These are phyloP conservation scores for Xylaria sp. DNA, from an alignment of 2,329 filamentous ascomycete genomes.

Conservation along the genomic window DNA sequence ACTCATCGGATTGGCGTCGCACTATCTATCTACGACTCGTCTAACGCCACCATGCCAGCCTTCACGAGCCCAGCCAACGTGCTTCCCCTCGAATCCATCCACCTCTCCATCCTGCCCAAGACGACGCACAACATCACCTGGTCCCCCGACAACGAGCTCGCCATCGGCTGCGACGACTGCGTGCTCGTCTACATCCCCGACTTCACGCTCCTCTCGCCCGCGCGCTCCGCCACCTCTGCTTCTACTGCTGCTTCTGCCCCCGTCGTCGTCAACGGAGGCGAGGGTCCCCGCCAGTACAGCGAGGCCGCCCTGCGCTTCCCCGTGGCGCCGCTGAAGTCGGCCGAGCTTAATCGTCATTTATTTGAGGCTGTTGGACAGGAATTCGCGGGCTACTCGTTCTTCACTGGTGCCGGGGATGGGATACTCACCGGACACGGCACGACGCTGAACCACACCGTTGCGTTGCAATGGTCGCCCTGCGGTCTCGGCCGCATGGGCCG, in stretches of 20 bases:
- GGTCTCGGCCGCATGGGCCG: conserved; percentile 66
- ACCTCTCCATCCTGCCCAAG: conserved; percentile 57
- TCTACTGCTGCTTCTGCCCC: too few relatives aligned
- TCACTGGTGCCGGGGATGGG: conserved; percentile 58
- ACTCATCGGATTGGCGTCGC: neutral
- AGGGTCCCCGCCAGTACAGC: conserved; percentile 47
- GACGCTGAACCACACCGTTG: conserved; percentile 65
- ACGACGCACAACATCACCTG: conserved; percentile 60
- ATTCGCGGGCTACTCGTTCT: conserved; percentile 48
- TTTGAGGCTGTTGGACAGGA: conserved; percentile 45
- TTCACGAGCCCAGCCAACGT: conserved; percentile 42
- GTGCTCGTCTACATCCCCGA: conserved; percentile 64
- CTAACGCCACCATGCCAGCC: conserved; percentile 8
- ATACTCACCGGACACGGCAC: conserved; percentile 60
- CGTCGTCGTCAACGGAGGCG: conserved; percentile 28
- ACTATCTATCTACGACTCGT: neutral
- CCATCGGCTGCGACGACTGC: conserved; percentile 66
- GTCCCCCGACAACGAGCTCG: conserved; percentile 69
- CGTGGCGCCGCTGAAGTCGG: conserved; percentile 43
- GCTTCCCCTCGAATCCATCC: conserved; percentile 60
- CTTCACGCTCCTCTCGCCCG: conserved; percentile 45
- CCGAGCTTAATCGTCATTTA: conserved; percentile 47
- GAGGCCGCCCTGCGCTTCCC: conserved; percentile 50
- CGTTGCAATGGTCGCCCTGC: conserved; percentile 67
- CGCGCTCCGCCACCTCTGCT: neutral